Percentiles rank a stretch among this genome's conserved stretches.
These are phyloP conservation scores for Tetrahymena borealis DNA, from an alignment of 73 alveolate species.

Conservation along the genomic window DNA sequence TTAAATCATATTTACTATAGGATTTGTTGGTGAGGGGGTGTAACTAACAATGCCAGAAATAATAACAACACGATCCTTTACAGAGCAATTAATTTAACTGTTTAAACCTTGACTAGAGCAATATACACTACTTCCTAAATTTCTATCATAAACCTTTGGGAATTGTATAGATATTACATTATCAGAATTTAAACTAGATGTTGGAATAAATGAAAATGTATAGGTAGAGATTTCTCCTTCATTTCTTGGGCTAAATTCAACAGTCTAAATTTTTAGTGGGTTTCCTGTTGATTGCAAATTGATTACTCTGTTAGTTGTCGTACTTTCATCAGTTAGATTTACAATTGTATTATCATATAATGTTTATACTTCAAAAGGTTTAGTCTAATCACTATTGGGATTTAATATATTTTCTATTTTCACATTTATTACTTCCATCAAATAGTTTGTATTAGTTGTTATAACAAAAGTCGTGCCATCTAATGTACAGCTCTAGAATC, in stretches of 20 bases:
- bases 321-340: background rate
- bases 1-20: background rate
- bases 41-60: background rate
- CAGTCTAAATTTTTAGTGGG: slow-evolving; percentile 3
- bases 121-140: slow-evolving; percentile 38
- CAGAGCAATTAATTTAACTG: background rate
- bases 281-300: slow-evolving; percentile 6
- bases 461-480: background rate
- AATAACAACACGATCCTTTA: background rate
- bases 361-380: background rate
- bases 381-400: background rate
- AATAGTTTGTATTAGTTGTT: background rate
- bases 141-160: slow-evolving; percentile 40
- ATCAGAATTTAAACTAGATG: background rate
- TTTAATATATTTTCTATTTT: background rate
- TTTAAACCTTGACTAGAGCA: slow-evolving; percentile 13
- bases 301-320: slow-evolving; percentile 1
- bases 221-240: slow-evolving; percentile 38
- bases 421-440: background rate
- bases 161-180: slow-evolving; percentile 17
- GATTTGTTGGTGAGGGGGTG: background rate
- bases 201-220: slow-evolving; percentile 18
- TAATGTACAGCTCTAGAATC: background rate
- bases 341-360: background rate
- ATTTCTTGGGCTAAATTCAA: slow-evolving; percentile 37